Evolutionary conservation across 2,329 filamentous ascomycete species (phyloP), one percentile per base, ranked within the genome.

Genomic region (Trichoderma atrobrunneum): DNA sequence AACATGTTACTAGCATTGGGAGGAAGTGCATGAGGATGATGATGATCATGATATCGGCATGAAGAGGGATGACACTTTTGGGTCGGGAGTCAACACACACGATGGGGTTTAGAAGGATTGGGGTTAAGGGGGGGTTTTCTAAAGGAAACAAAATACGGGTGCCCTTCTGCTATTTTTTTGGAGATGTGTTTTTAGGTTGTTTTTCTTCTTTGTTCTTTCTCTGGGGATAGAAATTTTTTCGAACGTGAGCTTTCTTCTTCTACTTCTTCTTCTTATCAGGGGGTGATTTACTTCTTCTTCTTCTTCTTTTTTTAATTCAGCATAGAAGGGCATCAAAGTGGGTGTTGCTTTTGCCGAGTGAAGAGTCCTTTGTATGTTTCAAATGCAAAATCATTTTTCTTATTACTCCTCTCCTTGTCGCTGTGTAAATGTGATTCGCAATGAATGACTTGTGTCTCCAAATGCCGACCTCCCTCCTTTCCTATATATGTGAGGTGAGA

Each of bases 251-350:
- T 60, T 32, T 1, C 7, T 32, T 54, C 51, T 61, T 34, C 18
- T 51, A 43, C 51, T 43, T 43, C 39, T 43, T 36, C 51, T 61
- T 36, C n/a, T 51, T 21, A 54, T 39, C 60, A 36, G 66, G 66
- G 8, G 39, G 10, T 36, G 66, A 48, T 60, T 6, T 7, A 43
- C 16, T 43, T n/a, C 16, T 43, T n/a, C 16, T 43, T 39, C 18
- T n/a, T 59, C 6, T 34, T 34, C 28, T 28, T 24, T n/a, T 62
- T 69, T 69, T 69, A 69, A 69, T 69, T 34, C 39, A 69, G 66
- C 66, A 69, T 69, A 62, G 66, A 69, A 61, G 66, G 66, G 66
- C 39, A 61, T 69, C 57, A 51, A 32, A 28, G 36, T 69, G 26
- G 28, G 39, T 61, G 66, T 60, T 54, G 56, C 39, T 62, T 61